Evolutionary conservation across 352 stramenopile species (phyloP), one percentile per base, ranked within the genome.

Genomic region (Pythium dissimile): DNA sequence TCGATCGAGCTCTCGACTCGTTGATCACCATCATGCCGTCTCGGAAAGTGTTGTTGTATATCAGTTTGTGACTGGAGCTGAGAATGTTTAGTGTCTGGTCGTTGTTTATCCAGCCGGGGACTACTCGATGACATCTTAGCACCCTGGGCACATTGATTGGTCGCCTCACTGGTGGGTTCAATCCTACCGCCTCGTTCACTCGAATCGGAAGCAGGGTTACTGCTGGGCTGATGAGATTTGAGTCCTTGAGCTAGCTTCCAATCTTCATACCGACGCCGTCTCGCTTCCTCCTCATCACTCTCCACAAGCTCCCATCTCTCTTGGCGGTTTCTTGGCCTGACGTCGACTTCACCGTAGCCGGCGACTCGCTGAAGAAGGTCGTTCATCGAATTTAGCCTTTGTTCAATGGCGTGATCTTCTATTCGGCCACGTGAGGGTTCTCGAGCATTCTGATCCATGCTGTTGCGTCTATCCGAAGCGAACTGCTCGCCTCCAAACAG

Each of bases 311-410:
- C 7, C 12, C 7, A 6, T n/a, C 34, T 41, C 7, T 41, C 13
- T 41, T 41, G 34, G 20, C 20, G 12, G 6, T n/a, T 31, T 31
- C 21, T 42, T 34, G 27, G 3, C 1, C n/a, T 42, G 10, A 18
- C 6, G 9, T 31, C 20, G 15, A 23, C 34, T 10, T 46, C 34
- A 2, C 34, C n/a, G 15, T 53, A 59, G 10, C 13, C 18, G n/a
- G 58, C 50, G 23, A 62, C 24, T 12, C 24, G 45, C 27, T 67
- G 52, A 2, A 67, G 31, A 21, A 67, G 32, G 18, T 60, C 38
- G n/a, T 53, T 34, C 51, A 62, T 62, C 7, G 38, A 31, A 15
- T 58, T 44, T 23, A 60, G 18, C 21, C 52, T 62, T 3, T 43
- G 51, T 23, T 62, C 51, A 26, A 62, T 54, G 10, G 53, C 35